These are phyloP conservation scores for Coniella lustricola DNA, from an alignment of 2,329 filamentous ascomycete species.

Conservation along the genomic window DNA sequence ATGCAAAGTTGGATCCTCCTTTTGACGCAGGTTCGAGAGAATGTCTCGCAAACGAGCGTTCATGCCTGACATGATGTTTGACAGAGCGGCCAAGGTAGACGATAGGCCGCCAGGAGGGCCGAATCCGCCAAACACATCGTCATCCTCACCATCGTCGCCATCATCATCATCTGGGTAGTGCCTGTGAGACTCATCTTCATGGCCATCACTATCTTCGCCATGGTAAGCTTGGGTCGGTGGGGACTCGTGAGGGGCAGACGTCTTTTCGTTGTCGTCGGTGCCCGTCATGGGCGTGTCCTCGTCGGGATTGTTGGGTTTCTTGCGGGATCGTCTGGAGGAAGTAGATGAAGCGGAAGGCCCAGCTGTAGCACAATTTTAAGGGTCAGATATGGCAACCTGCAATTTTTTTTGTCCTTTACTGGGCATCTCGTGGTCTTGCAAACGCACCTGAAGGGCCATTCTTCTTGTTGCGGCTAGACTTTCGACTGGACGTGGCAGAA, in stretches of 20 bases:
- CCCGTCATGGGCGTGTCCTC: constrained; percentile 67
- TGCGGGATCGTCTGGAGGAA: constrained; percentile 44
- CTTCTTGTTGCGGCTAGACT: constrained; percentile 67
- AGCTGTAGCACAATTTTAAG: constrained; percentile 24
- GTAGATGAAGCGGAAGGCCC: constrained; percentile 27
- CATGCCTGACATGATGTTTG: constrained; percentile 84
- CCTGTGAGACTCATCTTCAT: constrained; percentile 41
- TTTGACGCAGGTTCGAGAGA: constrained; percentile 67
- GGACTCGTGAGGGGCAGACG: constrained; percentile 33
- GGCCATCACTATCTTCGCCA: constrained; percentile 32
- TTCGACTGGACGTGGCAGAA: constrained; percentile 61
- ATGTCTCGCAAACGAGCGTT: constrained; percentile 73
- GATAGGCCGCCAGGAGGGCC: constrained; percentile 63
- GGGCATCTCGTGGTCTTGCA: background rate
- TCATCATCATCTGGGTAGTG: constrained; percentile 42
- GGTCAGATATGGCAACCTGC: constrained; percentile 14
- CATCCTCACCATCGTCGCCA: constrained; percentile 53
- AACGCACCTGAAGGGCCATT: constrained; percentile 31
- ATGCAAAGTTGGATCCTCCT: constrained; percentile 80
- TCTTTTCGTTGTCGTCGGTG: constrained; percentile 48
- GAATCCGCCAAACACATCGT: constrained; percentile 60
- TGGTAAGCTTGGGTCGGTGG: constrained; percentile 36
- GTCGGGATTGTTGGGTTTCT: constrained; percentile 40
- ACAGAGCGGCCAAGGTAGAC: constrained; percentile 76
- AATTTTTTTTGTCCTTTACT: background rate